Conservation (phyloP, 2,329 filamentous ascomycete genomes). For the Xylariaceae sp. region DNA sequence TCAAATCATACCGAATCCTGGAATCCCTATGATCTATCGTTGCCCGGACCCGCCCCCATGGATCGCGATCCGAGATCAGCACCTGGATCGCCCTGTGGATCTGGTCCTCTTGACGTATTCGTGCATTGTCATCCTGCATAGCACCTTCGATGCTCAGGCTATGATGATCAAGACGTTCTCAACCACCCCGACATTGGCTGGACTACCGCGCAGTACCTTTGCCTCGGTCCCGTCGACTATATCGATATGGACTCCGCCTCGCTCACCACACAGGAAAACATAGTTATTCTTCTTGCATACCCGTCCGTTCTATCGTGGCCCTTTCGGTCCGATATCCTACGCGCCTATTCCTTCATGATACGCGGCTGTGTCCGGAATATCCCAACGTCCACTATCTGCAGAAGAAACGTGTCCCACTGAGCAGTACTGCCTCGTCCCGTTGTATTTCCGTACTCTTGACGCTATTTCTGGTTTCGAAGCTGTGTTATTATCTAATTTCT, state of each 20-base stretch:
- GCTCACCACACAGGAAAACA: constrained; percentile 1
- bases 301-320: constrained; percentile 15
- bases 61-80: constrained; percentile 15
- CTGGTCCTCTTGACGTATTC: constrained; percentile 6
- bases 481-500: constrained; percentile 4
- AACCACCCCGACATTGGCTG: constrained; percentile 15
- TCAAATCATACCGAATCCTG: neutral
- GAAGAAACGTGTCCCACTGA: constrained; percentile 2
- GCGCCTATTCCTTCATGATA: constrained; percentile 3
- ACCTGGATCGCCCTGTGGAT: constrained; percentile 4
- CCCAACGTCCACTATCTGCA: constrained; percentile 3
- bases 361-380: constrained; percentile 16
- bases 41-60: neutral
- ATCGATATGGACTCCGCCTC: constrained; percentile 20
- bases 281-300: constrained; percentile 15
- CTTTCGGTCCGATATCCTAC: constrained; percentile 2
- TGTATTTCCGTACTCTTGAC: constrained; percentile 4
- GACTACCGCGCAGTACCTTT: constrained; percentile 11
- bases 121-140: constrained; percentile 7
- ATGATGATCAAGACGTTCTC: constrained; percentile 2
- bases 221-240: constrained; percentile 17
- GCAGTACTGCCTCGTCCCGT: constrained; percentile 15
- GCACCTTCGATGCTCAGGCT: neutral
- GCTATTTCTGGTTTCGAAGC: constrained; percentile 19
- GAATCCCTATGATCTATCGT: neutral